Conservation (phyloP, 495 filamentous ascomycete species). For the Podospora pseudocomata region DNA sequence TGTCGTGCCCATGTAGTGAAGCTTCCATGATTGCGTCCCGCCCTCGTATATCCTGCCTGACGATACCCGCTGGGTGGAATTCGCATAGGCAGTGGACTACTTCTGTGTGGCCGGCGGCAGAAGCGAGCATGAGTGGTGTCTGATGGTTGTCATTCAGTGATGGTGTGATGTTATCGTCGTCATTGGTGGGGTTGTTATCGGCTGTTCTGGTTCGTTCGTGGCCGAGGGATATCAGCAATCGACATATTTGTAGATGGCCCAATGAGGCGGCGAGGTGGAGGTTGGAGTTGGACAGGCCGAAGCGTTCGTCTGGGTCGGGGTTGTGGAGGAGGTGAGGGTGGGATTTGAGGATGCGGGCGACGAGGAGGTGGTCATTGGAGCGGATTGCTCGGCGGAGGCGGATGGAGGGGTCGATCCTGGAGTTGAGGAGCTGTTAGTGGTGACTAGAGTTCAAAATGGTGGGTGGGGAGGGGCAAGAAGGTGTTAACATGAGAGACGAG, state of each 20-base stretch:
- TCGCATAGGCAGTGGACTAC: conserved; percentile 57
- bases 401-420: conserved; percentile 62
- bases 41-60: conserved; percentile 54
- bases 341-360: conserved; percentile 66
- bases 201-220: conserved; percentile 45
- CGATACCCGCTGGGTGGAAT: conserved; percentile 40
- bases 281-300: conserved; percentile 62
- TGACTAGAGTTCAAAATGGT: background rate
- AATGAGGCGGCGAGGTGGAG: conserved; percentile 71
- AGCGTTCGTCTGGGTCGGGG: conserved; percentile 56
- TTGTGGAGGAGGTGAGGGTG: conserved; percentile 66
- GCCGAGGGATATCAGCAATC: conserved; percentile 48
- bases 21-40: conserved; percentile 58
- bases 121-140: conserved; percentile 66
- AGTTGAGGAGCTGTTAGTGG: background rate
- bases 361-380: conserved; percentile 64
- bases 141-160: conserved; percentile 67
- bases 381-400: conserved; percentile 71
- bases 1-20: conserved; percentile 53
- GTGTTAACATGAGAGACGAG: background rate
- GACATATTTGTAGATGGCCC: conserved; percentile 61
- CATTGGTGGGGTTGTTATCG: background rate
- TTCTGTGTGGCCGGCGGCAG: conserved; percentile 53
- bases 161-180: conserved; percentile 40
- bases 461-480: background rate